Evolutionary conservation across 169 alveolate genomes (phyloP).

Genomic region (Eimeria tenella): DNA sequence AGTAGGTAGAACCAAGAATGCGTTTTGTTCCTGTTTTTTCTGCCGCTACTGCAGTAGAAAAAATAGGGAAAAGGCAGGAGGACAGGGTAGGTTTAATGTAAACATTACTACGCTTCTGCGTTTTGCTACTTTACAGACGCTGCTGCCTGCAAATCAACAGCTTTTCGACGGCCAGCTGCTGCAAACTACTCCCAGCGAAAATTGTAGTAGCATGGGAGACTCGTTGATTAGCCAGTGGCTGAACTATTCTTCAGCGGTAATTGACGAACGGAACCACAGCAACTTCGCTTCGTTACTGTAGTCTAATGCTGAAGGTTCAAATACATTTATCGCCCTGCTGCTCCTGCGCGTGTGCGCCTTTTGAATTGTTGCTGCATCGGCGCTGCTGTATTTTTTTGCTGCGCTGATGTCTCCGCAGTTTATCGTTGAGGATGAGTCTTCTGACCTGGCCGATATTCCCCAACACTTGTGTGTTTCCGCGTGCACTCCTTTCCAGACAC

Average conservation of each 20-base stretch:
- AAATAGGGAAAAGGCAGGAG: neutral
- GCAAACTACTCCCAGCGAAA: no score
- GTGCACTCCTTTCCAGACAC: neutral
- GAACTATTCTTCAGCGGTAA: slow-evolving; percentile 46
- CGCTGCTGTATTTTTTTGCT: slow-evolving; percentile 1
- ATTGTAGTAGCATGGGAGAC: neutral
- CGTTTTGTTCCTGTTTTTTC: neutral
- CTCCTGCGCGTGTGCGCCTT: neutral
- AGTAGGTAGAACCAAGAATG: neutral
- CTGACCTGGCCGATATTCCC: neutral
- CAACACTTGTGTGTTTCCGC: neutral
- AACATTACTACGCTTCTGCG: no score
- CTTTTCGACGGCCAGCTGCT: no score
- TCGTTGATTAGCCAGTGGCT: slow-evolving; percentile 49
- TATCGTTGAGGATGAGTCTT: slow-evolving; percentile 4
- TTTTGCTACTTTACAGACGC: no score
- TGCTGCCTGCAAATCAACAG: no score
- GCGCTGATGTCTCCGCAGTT: slow-evolving; percentile 1
- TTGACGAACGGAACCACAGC: neutral
- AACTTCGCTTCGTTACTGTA: neutral
- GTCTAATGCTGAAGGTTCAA: no score
- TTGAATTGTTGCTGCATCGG: neutral
- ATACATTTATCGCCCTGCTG: neutral
- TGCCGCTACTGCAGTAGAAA: neutral
- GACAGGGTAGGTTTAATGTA: no score